phyloP scores from a whole-genome alignment of 106 monocot genomes.

The Cymbidium sinense region DNA sequence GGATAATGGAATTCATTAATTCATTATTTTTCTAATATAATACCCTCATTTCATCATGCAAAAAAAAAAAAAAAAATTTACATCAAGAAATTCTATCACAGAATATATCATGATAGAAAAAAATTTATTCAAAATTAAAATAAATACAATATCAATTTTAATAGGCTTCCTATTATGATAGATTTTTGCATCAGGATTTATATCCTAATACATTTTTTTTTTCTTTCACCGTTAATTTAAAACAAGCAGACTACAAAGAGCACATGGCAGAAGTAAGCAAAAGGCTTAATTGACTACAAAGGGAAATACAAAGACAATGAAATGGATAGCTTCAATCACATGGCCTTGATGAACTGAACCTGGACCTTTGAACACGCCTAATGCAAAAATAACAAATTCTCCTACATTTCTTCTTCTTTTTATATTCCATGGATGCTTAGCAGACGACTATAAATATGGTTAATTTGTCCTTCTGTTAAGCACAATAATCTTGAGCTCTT shows the following conservation, averaged over 20 bases:
- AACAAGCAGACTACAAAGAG: neutral
- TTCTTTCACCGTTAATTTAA: neutral
- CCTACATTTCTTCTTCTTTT: neutral
- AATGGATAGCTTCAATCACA: neutral
- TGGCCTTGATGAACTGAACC: conserved; percentile 9
- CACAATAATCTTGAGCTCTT: neutral
- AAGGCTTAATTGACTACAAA: conserved; percentile 3
- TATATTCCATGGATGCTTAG: neutral
- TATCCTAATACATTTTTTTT: too few relatives aligned
- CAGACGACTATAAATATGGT: conserved; percentile 10
- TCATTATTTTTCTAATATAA: too few relatives aligned
- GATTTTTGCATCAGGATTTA: too few relatives aligned
- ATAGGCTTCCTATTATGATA: too few relatives aligned
- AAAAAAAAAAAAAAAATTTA: too few relatives aligned
- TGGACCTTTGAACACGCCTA: conserved; percentile 1
- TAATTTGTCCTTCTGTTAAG: neutral
- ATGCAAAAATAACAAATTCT: neutral
- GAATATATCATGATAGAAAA: neutral
- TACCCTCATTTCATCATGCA: neutral
- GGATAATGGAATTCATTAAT: neutral
- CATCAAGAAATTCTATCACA: too few relatives aligned
- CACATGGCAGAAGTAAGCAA: neutral
- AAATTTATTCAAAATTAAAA: neutral
- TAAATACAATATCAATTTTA: too few relatives aligned
- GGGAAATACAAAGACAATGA: neutral